phyloP scores from a whole-genome alignment of 129 eudicot species.

The Lactuca sativa region DNA sequence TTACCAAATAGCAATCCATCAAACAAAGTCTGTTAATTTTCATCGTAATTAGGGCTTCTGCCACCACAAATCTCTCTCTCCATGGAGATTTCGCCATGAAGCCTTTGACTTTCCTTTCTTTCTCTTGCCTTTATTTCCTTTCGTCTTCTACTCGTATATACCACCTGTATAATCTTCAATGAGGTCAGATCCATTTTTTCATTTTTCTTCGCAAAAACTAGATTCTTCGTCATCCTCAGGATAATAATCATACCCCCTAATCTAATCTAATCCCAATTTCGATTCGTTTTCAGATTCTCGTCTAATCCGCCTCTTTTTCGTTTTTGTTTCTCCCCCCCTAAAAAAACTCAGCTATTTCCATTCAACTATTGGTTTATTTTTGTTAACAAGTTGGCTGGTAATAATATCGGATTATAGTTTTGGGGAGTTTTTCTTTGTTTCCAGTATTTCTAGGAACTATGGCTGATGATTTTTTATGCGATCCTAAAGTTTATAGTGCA shows the following conservation, averaged over 20 bases:
- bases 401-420: neutral
- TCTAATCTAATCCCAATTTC: slow-evolving; percentile 20
- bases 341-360: slow-evolving; percentile 18
- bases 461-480: slow-evolving; percentile 25
- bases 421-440: slow-evolving; percentile 21
- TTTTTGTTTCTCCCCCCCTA: neutral
- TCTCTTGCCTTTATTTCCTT: slow-evolving; percentile 20
- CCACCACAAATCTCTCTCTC: slow-evolving; percentile 5
- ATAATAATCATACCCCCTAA: neutral
- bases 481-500: slow-evolving; percentile 16
- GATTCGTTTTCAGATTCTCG: slow-evolving; percentile 7
- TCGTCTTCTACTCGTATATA: neutral
- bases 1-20: neutral
- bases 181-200: slow-evolving; percentile 28
- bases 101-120: slow-evolving; percentile 31
- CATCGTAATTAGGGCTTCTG: slow-evolving; percentile 18
- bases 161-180: slow-evolving; percentile 15
- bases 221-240: slow-evolving; percentile 11
- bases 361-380: slow-evolving; percentile 26
- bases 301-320: slow-evolving; percentile 10
- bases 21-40: slow-evolving; percentile 13
- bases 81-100: slow-evolving; percentile 20
- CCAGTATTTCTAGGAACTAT: slow-evolving; percentile 14
- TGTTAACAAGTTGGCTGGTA: slow-evolving; percentile 27
- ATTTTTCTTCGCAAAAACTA: slow-evolving; percentile 1